Conservation (phyloP, 2,329 filamentous ascomycete species). For the Xylariaceae sp. region DNA sequence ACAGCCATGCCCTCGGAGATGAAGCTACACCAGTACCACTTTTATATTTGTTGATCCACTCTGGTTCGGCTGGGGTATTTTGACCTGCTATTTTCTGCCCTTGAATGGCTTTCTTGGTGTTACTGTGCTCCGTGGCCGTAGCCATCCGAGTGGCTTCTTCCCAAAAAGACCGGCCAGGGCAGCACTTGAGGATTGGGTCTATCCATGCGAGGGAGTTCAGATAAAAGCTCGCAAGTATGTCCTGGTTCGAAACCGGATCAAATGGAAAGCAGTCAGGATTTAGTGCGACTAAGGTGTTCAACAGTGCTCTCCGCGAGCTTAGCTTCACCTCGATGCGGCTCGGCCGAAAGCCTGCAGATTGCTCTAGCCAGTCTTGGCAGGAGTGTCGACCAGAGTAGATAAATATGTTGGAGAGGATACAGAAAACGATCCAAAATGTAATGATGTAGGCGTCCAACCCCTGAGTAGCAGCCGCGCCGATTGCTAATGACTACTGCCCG, state of each 20-base stretch:
- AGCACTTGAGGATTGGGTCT: not conserved
- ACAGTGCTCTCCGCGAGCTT: slow-evolving; percentile 4
- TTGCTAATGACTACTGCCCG: slow-evolving; percentile 3
- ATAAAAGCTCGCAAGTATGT: not conserved
- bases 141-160: not conserved
- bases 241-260: not conserved
- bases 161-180: not conserved
- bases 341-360: not conserved
- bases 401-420: slow-evolving; percentile 1
- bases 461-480: slow-evolving; percentile 4
- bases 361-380: slow-evolving; percentile 5
- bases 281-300: slow-evolving; percentile 5
- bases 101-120: not conserved
- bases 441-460: slow-evolving; percentile 1
- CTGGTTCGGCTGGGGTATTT: not conserved
- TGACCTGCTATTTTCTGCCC: not conserved
- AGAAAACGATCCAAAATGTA: slow-evolving; percentile 11
- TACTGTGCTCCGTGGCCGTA: not conserved
- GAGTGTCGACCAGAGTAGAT: not conserved
- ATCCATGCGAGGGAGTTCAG: not conserved
- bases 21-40: not conserved
- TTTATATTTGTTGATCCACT: not conserved
- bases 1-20: not conserved
- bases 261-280: slow-evolving; percentile 3
- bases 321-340: slow-evolving; percentile 2